phyloP scores from a whole-genome alignment of 2,329 filamentous ascomycete species.

The Byssothecium circinans region DNA sequence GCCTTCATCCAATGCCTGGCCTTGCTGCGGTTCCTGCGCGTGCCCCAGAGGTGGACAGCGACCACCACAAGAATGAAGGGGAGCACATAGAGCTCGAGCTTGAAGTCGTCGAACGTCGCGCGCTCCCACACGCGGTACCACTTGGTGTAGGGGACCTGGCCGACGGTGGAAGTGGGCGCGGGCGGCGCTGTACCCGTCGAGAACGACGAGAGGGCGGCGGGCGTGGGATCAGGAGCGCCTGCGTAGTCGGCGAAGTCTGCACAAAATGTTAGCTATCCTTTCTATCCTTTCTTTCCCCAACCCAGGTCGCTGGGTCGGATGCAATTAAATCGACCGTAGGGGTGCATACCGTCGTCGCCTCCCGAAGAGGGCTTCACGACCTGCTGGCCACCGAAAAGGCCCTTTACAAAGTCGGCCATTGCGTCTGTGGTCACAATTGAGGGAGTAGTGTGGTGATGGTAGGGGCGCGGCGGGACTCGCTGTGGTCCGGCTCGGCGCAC shows the following conservation, averaged over 20 bases:
- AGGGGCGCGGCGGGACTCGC: not conserved
- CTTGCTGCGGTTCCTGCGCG: constrained; percentile 75
- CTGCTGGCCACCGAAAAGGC: constrained; percentile 70
- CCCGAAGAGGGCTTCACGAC: constrained; percentile 53
- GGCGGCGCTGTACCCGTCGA: constrained; percentile 36
- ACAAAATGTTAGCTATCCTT: constrained; percentile 10
- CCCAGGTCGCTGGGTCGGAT: constrained; percentile 16
- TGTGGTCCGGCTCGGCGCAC: constrained; percentile 15
- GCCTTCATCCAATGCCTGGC: constrained; percentile 78
- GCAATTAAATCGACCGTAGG: constrained; percentile 5
- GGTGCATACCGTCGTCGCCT: constrained; percentile 65
- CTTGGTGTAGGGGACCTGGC: constrained; percentile 73
- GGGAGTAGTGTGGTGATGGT: constrained; percentile 3
- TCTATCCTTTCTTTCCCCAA: constrained; percentile 3
- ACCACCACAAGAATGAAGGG: constrained; percentile 74
- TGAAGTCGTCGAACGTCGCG: constrained; percentile 80
- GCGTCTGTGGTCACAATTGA: constrained; percentile 23
- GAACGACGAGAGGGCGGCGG: constrained; percentile 50
- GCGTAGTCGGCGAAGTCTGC: constrained; percentile 95
- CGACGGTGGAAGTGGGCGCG: constrained; percentile 44
- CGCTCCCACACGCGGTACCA: constrained; percentile 99
- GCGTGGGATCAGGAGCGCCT: constrained; percentile 68
- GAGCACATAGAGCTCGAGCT: constrained; percentile 80
- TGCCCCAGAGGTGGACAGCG: constrained; percentile 77
- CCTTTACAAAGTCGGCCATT: constrained; percentile 63